phyloP scores from a whole-genome alignment of 1,139 yeast genomes.

The Yamadazyma sp. region DNA sequence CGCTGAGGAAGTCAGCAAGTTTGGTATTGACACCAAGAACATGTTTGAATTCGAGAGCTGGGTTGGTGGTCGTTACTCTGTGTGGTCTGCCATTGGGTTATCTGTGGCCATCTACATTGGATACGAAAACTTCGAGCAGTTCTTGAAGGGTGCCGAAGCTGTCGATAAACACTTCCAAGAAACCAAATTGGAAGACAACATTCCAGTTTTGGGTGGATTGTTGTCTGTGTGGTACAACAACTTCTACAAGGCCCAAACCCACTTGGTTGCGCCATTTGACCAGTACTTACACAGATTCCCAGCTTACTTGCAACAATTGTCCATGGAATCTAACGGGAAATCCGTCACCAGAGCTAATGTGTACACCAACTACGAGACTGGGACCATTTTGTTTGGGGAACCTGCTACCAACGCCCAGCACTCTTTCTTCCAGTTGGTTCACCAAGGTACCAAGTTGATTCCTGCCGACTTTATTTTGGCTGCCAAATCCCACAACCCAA shows the following conservation, averaged over 20 bases:
- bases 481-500: constrained; percentile 97
- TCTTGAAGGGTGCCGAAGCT: constrained; percentile 97
- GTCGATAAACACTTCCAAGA: constrained; percentile 85
- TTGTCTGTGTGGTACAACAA: constrained; percentile 97
- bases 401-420: constrained; percentile 99
- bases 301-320: constrained; percentile 96
- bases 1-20: constrained; percentile 84
- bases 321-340: constrained; percentile 99
- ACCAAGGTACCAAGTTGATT: constrained; percentile 96
- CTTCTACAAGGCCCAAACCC: constrained; percentile 97
- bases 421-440: constrained; percentile 98
- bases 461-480: constrained; percentile 97
- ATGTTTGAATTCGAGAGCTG: constrained; percentile 98
- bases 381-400: constrained; percentile 94
- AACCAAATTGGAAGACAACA: constrained; percentile 86
- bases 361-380: constrained; percentile 92
- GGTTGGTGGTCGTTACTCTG: constrained; percentile 99
- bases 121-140: constrained; percentile 84
- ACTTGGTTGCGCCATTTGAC: constrained; percentile 96
- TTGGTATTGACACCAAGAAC: constrained; percentile 95
- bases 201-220: constrained; percentile 90
- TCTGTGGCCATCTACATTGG: constrained; percentile 95
- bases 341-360: constrained; percentile 90
- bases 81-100: constrained; percentile 97
- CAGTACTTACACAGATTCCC: constrained; percentile 99